Evolutionary conservation across 441 rosid genomes (phyloP).

Genomic region (Biscutella laevigata): DNA sequence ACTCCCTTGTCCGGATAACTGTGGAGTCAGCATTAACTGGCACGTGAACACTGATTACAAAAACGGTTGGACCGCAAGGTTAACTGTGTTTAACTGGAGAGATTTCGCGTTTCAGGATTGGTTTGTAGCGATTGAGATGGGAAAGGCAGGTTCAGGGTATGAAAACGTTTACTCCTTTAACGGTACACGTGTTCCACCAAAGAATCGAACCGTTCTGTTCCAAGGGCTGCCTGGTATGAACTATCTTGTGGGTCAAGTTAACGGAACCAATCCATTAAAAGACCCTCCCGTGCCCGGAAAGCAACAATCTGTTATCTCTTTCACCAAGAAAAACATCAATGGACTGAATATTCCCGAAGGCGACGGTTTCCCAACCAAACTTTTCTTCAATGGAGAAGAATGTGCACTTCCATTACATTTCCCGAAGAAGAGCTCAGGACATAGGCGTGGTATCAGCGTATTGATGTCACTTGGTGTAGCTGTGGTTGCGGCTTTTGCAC

Average conservation of each 20-base stretch:
- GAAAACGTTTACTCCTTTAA: slow-evolving; percentile 81
- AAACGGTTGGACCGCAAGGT: slow-evolving; percentile 71
- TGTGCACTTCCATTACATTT: slow-evolving; percentile 63
- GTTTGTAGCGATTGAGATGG: slow-evolving; percentile 57
- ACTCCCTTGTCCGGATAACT: slow-evolving; percentile 81
- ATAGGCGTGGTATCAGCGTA: slow-evolving; percentile 21
- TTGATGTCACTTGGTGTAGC: slow-evolving; percentile 27
- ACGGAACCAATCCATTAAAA: slow-evolving; percentile 35
- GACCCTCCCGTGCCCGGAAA: slow-evolving; percentile 72
- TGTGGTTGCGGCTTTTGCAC: slow-evolving; percentile 25
- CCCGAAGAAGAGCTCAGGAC: slow-evolving; percentile 39
- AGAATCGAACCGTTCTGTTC: slow-evolving; percentile 50
- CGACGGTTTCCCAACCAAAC: slow-evolving; percentile 64
- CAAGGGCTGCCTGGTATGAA: slow-evolving; percentile 63
- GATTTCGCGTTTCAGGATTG: slow-evolving; percentile 47
- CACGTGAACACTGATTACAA: slow-evolving; percentile 58
- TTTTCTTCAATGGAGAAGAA: slow-evolving; percentile 83
- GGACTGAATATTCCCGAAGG: slow-evolving; percentile 41
- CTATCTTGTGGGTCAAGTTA: slow-evolving; percentile 48
- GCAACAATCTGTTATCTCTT: slow-evolving; percentile 80
- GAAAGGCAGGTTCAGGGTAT: slow-evolving; percentile 46
- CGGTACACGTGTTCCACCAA: slow-evolving; percentile 41
- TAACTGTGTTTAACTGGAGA: slow-evolving; percentile 79
- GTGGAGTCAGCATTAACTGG: slow-evolving; percentile 89
- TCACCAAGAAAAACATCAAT: slow-evolving; percentile 43